A percentile compares a stretch with the other conserved stretches of the same genome.
Conservation (phyloP, 2,329 filamentous ascomycete genomes). For the Phyllosticta citriasiana region DNA sequence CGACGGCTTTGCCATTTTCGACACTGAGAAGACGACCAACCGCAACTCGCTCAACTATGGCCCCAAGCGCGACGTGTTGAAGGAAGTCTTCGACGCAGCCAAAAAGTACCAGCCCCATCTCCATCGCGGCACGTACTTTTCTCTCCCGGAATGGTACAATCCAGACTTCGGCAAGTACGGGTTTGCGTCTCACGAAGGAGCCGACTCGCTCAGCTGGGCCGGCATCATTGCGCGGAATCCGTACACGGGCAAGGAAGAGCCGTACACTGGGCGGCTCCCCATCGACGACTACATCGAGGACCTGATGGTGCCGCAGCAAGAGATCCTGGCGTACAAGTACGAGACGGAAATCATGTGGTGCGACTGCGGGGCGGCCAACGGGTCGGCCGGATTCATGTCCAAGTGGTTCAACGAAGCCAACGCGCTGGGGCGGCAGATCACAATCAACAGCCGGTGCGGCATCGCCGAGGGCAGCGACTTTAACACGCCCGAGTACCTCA, state of each 20-base stretch:
- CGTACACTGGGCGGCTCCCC: constrained; percentile 36
- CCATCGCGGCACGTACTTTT: constrained; percentile 36
- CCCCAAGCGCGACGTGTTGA: constrained; percentile 32
- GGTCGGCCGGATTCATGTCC: constrained; percentile 33
- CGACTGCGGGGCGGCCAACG: constrained; percentile 36
- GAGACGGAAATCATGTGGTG: constrained; percentile 40
- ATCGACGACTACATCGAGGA: constrained; percentile 33
- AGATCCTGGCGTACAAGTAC: constrained; percentile 29
- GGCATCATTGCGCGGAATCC: constrained; percentile 36
- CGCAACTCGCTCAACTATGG: constrained; percentile 31
- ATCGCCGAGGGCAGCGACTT: constrained; percentile 41
- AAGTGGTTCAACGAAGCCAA: constrained; percentile 34
- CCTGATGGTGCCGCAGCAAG: constrained; percentile 36
- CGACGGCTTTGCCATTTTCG: constrained; percentile 38
- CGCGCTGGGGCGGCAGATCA: constrained; percentile 37
- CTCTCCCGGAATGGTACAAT: constrained; percentile 39
- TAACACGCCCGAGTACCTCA: constrained; percentile 50
- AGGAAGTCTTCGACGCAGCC: constrained; percentile 36
- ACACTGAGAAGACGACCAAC: constrained; percentile 30
- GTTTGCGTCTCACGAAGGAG: constrained; percentile 19
- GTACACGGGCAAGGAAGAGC: constrained; percentile 32
- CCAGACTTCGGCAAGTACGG: constrained; percentile 32
- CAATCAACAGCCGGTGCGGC: constrained; percentile 49
- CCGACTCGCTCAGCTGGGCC: constrained; percentile 27
- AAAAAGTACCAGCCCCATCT: constrained; percentile 33